Percentiles rank a stretch among this genome's conserved stretches.
These are phyloP conservation scores for Myxozyma sirexii DNA, from an alignment of 805 yeast species.

Conservation along the genomic window DNA sequence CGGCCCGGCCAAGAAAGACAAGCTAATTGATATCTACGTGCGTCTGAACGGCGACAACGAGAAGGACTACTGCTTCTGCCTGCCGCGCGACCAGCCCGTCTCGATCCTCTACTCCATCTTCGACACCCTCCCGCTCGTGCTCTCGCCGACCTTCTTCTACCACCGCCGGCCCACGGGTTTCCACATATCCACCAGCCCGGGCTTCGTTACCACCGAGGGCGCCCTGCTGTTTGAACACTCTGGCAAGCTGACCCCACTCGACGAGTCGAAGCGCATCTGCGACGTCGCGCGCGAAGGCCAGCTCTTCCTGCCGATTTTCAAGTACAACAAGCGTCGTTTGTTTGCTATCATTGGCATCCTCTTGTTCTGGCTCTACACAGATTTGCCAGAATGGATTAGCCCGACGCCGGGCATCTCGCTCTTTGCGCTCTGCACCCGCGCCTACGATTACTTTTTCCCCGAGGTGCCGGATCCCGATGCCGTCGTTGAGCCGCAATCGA, in stretches of 20 bases:
- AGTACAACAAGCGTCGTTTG: conserved; percentile 45
- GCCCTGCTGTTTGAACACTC: conserved; percentile 62
- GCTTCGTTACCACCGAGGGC: conserved; percentile 82
- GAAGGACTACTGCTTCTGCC: conserved; percentile 85
- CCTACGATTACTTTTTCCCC: conserved; percentile 45
- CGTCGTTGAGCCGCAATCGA: conserved; percentile 36
- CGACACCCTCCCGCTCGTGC: conserved; percentile 64
- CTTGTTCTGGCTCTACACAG: conserved; percentile 83
- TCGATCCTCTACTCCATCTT: conserved; percentile 64
- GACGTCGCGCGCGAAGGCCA: conserved; percentile 88
- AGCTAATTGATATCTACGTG: conserved; percentile 53
- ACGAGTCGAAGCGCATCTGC: conserved; percentile 54
- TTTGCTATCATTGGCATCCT: conserved; percentile 41
- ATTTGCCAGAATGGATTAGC: conserved; percentile 82
- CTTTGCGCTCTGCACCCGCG: conserved; percentile 57
- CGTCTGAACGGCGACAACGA: conserved; percentile 85
- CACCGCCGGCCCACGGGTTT: conserved; percentile 65
- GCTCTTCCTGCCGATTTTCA: conserved; percentile 76
- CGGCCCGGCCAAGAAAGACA: conserved; percentile 23
- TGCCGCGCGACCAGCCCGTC: conserved; percentile 59
- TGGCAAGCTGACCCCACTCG: conserved; percentile 48
- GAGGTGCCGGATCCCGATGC: conserved; percentile 48
- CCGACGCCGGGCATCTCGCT: conserved; percentile 92
- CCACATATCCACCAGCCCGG: conserved; percentile 66
- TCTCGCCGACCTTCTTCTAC: conserved; percentile 81